Conservation (phyloP, 148 eudicot species). For the Oxyria digyna region DNA sequence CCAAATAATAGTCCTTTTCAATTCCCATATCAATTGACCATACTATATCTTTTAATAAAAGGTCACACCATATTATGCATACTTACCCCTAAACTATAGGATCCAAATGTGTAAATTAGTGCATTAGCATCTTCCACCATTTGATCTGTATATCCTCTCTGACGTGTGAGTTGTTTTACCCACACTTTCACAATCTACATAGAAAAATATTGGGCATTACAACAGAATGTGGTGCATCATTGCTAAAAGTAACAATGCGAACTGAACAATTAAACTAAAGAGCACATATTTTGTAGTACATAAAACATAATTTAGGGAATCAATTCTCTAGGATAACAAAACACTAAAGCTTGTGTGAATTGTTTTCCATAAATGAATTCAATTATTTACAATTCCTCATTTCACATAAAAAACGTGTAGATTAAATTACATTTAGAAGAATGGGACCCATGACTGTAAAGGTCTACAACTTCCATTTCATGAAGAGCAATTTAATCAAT, state of each 20-base stretch:
- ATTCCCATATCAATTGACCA: neutral
- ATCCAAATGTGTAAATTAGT: conserved; percentile 32
- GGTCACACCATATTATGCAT: neutral
- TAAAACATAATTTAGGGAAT: neutral
- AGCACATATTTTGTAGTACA: no score
- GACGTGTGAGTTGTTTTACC: conserved; percentile 36
- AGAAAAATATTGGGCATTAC: neutral
- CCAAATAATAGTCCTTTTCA: no score
- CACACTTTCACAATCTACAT: conserved; percentile 29
- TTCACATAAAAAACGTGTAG: neutral
- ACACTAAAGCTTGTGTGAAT: neutral
- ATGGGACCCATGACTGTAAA: neutral
- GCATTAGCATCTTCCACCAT: conserved; percentile 42
- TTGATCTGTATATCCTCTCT: conserved; percentile 32
- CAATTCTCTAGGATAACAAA: neutral
- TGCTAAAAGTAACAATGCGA: neutral
- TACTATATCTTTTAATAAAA: neutral
- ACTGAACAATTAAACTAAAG: neutral
- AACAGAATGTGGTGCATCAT: no score
- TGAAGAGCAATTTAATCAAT: neutral
- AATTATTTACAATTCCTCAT: neutral
- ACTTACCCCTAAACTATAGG: conserved; percentile 37
- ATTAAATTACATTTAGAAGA: neutral
- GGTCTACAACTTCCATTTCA: neutral
- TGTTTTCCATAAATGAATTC: neutral